Evolutionary conservation across 305 asterid genomes (phyloP).

Genomic region (Fraxinus greggii): DNA sequence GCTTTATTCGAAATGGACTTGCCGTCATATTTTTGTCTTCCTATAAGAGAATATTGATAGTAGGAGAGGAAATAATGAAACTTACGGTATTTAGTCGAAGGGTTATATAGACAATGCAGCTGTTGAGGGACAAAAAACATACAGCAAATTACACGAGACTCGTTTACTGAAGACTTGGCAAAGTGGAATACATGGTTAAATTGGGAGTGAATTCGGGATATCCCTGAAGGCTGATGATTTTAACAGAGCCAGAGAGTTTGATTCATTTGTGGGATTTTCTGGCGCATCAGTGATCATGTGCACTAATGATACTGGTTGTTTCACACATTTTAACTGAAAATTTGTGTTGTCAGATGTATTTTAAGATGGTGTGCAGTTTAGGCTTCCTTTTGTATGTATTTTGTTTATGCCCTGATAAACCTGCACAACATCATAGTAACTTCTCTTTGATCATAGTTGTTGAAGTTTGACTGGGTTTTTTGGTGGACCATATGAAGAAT

Average conservation of each 20-base stretch:
- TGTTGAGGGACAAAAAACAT: neutral
- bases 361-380: constrained; percentile 14
- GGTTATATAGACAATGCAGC: constrained; percentile 15
- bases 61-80: constrained; percentile 25
- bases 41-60: constrained; percentile 31
- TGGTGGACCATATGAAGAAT: too few relatives aligned
- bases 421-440: constrained; percentile 1
- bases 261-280: neutral
- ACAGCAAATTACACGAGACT: neutral
- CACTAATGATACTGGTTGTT: neutral
- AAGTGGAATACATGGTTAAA: neutral
- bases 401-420: constrained; percentile 1
- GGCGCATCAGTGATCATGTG: constrained; percentile 13
- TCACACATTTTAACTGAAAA: neutral
- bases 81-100: constrained; percentile 28
- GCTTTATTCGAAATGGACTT: constrained; percentile 7
- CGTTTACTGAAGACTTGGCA: neutral
- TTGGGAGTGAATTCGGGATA: neutral
- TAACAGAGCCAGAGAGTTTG: neutral
- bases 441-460: neutral
- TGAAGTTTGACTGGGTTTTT: too few relatives aligned
- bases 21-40: constrained; percentile 42
- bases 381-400: constrained; percentile 16
- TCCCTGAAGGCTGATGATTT: constrained; percentile 11
- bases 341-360: neutral